Base-by-base conservation (phyloP, 305 asterid species). In the Fraxinus greggii region DNA sequence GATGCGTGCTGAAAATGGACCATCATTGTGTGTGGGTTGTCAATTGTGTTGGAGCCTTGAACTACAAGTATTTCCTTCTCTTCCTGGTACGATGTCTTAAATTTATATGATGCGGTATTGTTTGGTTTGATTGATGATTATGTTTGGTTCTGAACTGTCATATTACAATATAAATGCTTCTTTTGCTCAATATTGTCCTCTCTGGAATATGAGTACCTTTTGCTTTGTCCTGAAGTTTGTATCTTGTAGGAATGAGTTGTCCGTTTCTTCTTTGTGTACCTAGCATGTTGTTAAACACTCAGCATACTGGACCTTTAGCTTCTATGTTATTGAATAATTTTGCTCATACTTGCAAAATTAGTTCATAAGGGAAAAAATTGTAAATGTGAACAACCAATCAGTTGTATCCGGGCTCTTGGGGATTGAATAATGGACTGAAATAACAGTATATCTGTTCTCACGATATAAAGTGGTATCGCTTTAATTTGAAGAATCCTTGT, bases 11-110 rank as follows among this genome's bases (percentile, higher is more conserved):
- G 76, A 91, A 91, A 85, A 91, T 91, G 95, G 95, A 92, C 81
- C 95, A 92, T 85, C 95, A 90, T 83, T 92, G 95, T 70, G 95
- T 92, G 76, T 92, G 92, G 95, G 93, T 90, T 72, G 93, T 92
- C 76, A 90, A 90, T 73, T 92, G 95, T 69, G 95, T 92, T 81
- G 95, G 95, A 45, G 95, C 95, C 35, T 81, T 91, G 83, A 92
- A 90, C 86, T 92, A 92, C 90, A 90, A 92, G 85, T 88, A 89
- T 79, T 92, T 92, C 82, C 92, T 92, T 82, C 92, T 92, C 84
- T 90, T 92, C 85, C 89, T 92, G 92, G 95, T 92, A 89, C 23
- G 89, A 32, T 72, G 28, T 23, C 32, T 28, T 79, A 4, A 8
- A 17, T 26, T 38, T 77, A 23, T 29, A 33, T 19, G 10, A 28